Evolutionary conservation across 2,329 filamentous ascomycete genomes (phyloP).

Genomic region (Aspergillus sp.): DNA sequence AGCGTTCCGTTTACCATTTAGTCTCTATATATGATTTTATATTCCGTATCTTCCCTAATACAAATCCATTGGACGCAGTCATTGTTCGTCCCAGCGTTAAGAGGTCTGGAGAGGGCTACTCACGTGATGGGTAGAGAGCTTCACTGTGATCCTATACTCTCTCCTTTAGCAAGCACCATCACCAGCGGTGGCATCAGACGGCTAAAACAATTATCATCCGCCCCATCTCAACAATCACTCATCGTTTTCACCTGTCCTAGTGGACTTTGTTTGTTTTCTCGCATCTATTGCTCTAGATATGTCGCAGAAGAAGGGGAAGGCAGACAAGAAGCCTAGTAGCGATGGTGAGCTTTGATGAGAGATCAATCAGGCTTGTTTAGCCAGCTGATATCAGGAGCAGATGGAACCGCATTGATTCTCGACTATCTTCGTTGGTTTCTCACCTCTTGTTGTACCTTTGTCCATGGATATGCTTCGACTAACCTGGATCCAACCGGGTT

Average conservation of each 20-base stretch:
- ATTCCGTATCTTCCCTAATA: not conserved
- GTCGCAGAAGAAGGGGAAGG: constrained; percentile 35
- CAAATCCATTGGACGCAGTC: not conserved
- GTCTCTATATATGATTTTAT: not conserved
- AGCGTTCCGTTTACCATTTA: not conserved
- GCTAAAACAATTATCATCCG: not conserved
- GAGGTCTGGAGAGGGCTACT: not conserved
- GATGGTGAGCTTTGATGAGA: constrained; percentile 20
- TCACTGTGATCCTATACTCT: not conserved
- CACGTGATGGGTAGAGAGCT: not conserved
- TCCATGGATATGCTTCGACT: not conserved
- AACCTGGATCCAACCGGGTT: not conserved
- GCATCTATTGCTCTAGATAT: constrained; percentile 17
- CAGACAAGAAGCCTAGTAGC: constrained; percentile 21
- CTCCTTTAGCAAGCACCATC: not conserved
- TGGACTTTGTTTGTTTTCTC: not conserved
- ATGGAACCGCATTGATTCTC: constrained; percentile 40
- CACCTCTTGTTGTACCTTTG: not conserved
- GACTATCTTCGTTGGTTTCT: constrained; percentile 44
- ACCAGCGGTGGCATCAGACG: not conserved
- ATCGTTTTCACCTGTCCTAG: not conserved
- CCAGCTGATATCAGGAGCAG: constrained; percentile 1
- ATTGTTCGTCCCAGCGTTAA: not conserved
- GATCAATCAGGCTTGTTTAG: not conserved
- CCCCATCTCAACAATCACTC: not conserved